phyloP scores from a whole-genome alignment of 441 rosid species.

The Pelargonium fulgidum region DNA sequence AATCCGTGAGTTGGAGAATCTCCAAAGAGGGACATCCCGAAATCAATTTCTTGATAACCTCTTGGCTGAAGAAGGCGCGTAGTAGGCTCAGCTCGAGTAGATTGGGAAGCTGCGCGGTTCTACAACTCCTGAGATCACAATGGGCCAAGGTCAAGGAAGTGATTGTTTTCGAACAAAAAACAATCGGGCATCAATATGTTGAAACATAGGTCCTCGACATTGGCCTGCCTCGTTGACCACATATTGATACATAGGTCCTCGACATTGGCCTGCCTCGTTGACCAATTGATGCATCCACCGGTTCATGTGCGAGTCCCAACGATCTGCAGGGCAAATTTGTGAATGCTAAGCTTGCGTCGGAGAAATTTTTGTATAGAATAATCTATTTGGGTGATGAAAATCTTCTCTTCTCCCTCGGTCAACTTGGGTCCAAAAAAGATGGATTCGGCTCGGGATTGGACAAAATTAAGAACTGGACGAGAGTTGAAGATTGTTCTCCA shows the following conservation, averaged over 20 bases:
- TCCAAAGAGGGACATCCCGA: no score
- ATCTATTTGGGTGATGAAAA: no score
- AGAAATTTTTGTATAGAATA: no score
- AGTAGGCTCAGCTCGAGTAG: not conserved
- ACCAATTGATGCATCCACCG: not conserved
- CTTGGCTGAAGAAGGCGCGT: not conserved
- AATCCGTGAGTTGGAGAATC: no score
- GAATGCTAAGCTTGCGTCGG: not conserved
- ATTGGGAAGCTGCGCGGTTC: not conserved
- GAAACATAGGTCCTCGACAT: no score
- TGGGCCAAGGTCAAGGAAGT: not conserved
- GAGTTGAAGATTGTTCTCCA: no score
- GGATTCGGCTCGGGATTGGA: no score
- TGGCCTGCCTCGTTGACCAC: not conserved
- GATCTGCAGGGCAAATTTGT: not conserved
- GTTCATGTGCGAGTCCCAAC: not conserved
- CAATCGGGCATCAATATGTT: not conserved
- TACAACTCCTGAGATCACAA: not conserved
- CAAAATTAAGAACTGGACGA: no score
- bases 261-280: not conserved
- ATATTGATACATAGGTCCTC: no score
- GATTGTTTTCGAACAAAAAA: not conserved
- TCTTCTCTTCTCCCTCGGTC: no score
- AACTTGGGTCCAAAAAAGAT: no score
- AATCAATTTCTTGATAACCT: not conserved